Evolutionary conservation across 176 grass and related monocot genomes (phyloP).

Genomic region (Saccharum spontaneum): DNA sequence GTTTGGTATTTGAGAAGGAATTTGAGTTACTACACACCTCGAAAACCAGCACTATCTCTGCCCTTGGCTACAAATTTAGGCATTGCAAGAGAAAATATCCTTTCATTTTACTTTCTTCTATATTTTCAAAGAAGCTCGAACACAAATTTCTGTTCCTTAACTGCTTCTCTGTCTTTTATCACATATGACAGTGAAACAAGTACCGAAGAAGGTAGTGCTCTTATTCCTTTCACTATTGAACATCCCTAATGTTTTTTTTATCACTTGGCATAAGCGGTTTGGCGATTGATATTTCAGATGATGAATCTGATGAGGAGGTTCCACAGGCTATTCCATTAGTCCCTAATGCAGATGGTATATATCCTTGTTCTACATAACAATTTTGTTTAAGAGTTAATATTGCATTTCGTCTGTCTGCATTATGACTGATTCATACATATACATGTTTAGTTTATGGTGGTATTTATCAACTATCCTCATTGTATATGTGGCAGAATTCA

Average conservation of each 20-base stretch:
- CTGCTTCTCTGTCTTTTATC: neutral
- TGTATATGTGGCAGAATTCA: neutral
- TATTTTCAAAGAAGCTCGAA: neutral
- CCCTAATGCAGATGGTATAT: slow-evolving; percentile 18
- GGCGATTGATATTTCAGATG: slow-evolving; percentile 28
- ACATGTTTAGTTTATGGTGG: neutral
- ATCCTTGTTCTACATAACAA: neutral
- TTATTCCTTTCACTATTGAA: slow-evolving; percentile 10
- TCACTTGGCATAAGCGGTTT: slow-evolving; percentile 15
- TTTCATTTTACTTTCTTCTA: slow-evolving; percentile 35
- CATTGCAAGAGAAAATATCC: slow-evolving; percentile 17
- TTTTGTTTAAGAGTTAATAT: neutral
- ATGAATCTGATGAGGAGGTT: slow-evolving; percentile 40
- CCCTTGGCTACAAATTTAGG: slow-evolving; percentile 57
- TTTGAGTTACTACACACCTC: slow-evolving; percentile 78
- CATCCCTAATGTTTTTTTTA: slow-evolving; percentile 11
- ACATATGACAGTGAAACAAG: slow-evolving; percentile 8
- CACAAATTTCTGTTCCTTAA: slow-evolving; percentile 26
- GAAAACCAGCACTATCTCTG: slow-evolving; percentile 49
- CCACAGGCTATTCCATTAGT: slow-evolving; percentile 34
- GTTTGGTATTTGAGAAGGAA: slow-evolving; percentile 74
- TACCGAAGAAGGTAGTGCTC: slow-evolving; percentile 13
- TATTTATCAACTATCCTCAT: neutral
- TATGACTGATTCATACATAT: neutral
- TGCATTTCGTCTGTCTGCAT: slow-evolving; percentile 3